Conservation (phyloP, 208 protist genomes). For the Plasmodiophora brassicae region DNA sequence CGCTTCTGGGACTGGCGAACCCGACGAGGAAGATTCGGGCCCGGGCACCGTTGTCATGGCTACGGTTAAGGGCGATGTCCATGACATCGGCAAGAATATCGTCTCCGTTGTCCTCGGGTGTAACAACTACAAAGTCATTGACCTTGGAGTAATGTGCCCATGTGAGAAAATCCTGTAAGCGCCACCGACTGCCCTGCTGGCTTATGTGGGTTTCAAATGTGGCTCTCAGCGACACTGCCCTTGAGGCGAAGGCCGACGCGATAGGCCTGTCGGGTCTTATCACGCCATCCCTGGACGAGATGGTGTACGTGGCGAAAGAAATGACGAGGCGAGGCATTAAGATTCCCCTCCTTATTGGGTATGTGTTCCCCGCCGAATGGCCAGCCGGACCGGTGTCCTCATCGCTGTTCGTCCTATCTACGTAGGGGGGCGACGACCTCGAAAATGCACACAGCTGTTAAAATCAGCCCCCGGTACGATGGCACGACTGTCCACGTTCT, state of each 20-base stretch:
- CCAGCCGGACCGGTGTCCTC: no score
- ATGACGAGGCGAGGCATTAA: slow-evolving; percentile 73
- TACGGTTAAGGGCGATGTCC: slow-evolving; percentile 94
- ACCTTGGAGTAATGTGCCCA: slow-evolving; percentile 86
- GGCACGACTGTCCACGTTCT: slow-evolving; percentile 77
- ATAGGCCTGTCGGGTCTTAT: slow-evolving; percentile 90
- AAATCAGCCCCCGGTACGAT: slow-evolving; percentile 82
- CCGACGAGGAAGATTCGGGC: slow-evolving; percentile 45
- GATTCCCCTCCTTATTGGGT: slow-evolving; percentile 37
- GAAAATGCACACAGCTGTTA: slow-evolving; percentile 90
- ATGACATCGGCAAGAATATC: slow-evolving; percentile 96
- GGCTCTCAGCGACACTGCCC: no score
- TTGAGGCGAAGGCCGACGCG: slow-evolving; percentile 76
- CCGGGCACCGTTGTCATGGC: slow-evolving; percentile 75
- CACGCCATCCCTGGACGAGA: slow-evolving; percentile 92
- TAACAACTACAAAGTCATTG: slow-evolving; percentile 88
- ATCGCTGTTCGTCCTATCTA: no score
- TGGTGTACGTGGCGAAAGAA: slow-evolving; percentile 86
- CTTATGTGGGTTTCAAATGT: neutral
- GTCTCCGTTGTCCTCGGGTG: slow-evolving; percentile 89
- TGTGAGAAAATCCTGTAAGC: slow-evolving; percentile 79
- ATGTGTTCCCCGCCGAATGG: neutral
- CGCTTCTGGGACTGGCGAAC: slow-evolving; percentile 36
- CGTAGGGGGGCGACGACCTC: slow-evolving; percentile 91
- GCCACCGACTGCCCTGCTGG: neutral